These are phyloP conservation scores for Geum urbanum DNA, from an alignment of 306 rosid species.

Conservation along the genomic window DNA sequence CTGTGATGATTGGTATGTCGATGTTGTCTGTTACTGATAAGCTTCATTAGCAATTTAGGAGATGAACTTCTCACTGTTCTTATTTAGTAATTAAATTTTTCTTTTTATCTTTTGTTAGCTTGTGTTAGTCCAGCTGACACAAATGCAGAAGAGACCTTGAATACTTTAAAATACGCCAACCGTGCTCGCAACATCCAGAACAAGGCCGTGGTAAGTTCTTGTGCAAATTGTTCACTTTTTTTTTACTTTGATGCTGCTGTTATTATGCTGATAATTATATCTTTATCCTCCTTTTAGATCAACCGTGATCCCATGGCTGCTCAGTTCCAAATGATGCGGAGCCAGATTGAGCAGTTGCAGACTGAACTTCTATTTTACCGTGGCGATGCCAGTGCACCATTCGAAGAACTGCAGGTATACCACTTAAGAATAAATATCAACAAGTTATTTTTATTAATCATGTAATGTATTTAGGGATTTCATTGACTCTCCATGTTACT, in stretches of 20 bases:
- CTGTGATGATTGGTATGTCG: constrained; percentile 88
- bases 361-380: constrained; percentile 73
- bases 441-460: constrained; percentile 9
- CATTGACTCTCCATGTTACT: constrained; percentile 16
- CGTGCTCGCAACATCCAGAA: constrained; percentile 98
- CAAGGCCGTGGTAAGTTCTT: constrained; percentile 82
- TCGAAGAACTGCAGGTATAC: constrained; percentile 81
- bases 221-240: constrained; percentile 2
- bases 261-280: constrained; percentile 6
- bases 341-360: constrained; percentile 89
- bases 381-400: constrained; percentile 66
- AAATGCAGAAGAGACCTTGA: constrained; percentile 91
- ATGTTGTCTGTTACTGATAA: constrained; percentile 5
- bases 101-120: constrained; percentile 43
- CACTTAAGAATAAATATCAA: constrained; percentile 1
- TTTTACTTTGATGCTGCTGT: constrained; percentile 18
- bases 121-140: constrained; percentile 99
- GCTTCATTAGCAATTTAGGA: background rate
- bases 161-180: constrained; percentile 95
- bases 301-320: constrained; percentile 90
- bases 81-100: background rate
- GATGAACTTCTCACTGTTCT: background rate
- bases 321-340: constrained; percentile 70
- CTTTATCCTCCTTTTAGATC: constrained; percentile 39
- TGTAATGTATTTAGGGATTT: constrained; percentile 5